Evolutionary conservation across 176 grass and related monocot genomes (phyloP).

Genomic region (Oryza officinalis): DNA sequence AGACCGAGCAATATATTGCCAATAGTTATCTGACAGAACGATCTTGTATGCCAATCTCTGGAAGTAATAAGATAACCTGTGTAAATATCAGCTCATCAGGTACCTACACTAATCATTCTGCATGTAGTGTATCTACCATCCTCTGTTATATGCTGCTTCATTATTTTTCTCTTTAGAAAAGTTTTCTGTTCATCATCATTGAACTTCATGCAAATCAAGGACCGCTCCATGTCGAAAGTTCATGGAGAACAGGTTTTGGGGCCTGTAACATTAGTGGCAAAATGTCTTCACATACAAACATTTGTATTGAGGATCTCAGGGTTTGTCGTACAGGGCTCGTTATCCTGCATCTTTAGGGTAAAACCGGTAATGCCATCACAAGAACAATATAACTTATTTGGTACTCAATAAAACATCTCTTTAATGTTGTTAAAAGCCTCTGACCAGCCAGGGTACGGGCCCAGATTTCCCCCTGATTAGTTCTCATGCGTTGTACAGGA

Average conservation of each 20-base stretch:
- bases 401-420: background rate
- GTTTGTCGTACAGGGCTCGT: background rate
- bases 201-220: background rate
- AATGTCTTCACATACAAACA: background rate
- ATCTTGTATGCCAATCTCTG: constrained; percentile 42
- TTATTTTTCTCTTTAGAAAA: background rate
- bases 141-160: background rate
- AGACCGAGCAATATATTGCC: constrained; percentile 83
- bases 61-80: constrained; percentile 55
- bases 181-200: background rate
- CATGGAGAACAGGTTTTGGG: background rate
- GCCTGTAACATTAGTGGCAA: background rate
- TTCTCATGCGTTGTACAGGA: background rate
- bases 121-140: constrained; percentile 8
- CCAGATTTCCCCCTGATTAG: background rate
- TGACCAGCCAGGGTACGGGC: background rate
- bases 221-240: background rate
- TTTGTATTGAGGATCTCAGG: background rate
- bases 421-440: background rate
- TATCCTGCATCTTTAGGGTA: background rate
- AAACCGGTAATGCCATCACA: background rate
- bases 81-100: constrained; percentile 79
- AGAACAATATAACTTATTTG: background rate
- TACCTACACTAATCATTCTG: constrained; percentile 34
- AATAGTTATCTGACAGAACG: constrained; percentile 41